Conservation (phyloP, 208 protist genomes). For the Trypanosoma avium region DNA sequence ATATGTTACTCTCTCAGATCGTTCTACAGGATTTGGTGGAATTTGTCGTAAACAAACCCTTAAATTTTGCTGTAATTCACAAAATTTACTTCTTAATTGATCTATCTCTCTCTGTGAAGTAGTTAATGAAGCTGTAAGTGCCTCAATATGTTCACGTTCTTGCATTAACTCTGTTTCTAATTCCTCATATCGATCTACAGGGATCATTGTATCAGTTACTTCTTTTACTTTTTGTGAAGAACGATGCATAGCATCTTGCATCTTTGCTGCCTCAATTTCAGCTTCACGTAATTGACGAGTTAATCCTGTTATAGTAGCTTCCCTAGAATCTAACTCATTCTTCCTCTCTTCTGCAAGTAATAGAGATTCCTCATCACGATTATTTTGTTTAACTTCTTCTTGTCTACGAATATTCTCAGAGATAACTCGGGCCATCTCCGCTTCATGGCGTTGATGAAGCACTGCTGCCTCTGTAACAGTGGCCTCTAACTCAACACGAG, state of each 20-base stretch:
- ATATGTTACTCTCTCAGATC: neutral
- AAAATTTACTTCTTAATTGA: neutral
- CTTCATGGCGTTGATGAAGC: neutral
- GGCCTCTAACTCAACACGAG: neutral
- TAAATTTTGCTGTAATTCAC: slow-evolving; percentile 3
- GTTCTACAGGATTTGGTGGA: neutral
- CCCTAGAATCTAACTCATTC: slow-evolving; percentile 6
- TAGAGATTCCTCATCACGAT: neutral
- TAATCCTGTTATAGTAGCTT: slow-evolving; percentile 6
- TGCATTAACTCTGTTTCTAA: slow-evolving; percentile 27
- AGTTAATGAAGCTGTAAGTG: neutral
- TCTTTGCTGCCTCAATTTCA: slow-evolving; percentile 15
- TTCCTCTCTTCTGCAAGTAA: neutral
- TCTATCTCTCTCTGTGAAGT: neutral
- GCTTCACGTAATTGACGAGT: slow-evolving; percentile 16
- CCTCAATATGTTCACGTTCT: slow-evolving; percentile 15
- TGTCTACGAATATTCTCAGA: neutral
- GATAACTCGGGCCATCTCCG: neutral
- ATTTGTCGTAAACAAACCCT: slow-evolving; percentile 11
- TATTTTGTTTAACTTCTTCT: slow-evolving; percentile 2
- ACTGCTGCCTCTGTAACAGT: neutral
- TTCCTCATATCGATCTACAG: slow-evolving; percentile 25
- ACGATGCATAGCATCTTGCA: slow-evolving; percentile 20
- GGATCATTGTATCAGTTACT: neutral
- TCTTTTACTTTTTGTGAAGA: slow-evolving; percentile 14